A percentile compares a stretch with the other conserved stretches of the same genome.
phyloP scores from a whole-genome alignment of 805 yeast genomes.

The Starmerella stigmatis region DNA sequence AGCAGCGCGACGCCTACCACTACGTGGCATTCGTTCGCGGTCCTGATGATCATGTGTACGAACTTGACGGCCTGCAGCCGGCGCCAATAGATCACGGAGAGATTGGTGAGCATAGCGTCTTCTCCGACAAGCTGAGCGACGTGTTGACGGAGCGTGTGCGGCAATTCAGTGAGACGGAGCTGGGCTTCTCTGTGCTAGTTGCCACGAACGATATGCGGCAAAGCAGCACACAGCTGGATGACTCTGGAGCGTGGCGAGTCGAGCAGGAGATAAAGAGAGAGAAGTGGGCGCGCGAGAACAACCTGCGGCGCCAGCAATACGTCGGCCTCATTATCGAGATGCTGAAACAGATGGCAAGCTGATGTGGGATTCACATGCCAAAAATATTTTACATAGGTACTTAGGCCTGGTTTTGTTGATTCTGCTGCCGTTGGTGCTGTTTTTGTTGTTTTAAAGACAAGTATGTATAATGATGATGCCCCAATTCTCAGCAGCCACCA shows the following conservation, averaged over 20 bases:
- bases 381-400: too few relatives aligned
- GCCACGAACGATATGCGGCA: conserved; percentile 43
- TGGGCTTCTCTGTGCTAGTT: conserved; percentile 48
- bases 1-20: conserved; percentile 46
- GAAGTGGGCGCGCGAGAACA: conserved; percentile 45
- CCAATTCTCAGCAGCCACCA: neutral
- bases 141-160: conserved; percentile 40
- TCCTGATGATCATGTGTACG: conserved; percentile 40
- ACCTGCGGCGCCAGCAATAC: conserved; percentile 44
- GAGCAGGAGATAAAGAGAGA: conserved; percentile 41
- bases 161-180: conserved; percentile 39
- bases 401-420: too few relatives aligned
- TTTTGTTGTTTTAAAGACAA: neutral
- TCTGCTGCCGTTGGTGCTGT: neutral
- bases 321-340: conserved; percentile 42
- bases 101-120: conserved; percentile 24
- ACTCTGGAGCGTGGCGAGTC: conserved; percentile 33
- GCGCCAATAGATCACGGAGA: conserved; percentile 45
- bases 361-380: too few relatives aligned
- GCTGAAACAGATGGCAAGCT: conserved; percentile 35
- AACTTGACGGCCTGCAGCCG: conserved; percentile 51
- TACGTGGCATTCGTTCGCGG: conserved; percentile 45
- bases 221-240: neutral
- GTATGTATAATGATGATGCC: neutral
- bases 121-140: conserved; percentile 36